These are phyloP conservation scores for Nymphaea colorata DNA, from an alignment of 164 flowering plant species.

Conservation along the genomic window DNA sequence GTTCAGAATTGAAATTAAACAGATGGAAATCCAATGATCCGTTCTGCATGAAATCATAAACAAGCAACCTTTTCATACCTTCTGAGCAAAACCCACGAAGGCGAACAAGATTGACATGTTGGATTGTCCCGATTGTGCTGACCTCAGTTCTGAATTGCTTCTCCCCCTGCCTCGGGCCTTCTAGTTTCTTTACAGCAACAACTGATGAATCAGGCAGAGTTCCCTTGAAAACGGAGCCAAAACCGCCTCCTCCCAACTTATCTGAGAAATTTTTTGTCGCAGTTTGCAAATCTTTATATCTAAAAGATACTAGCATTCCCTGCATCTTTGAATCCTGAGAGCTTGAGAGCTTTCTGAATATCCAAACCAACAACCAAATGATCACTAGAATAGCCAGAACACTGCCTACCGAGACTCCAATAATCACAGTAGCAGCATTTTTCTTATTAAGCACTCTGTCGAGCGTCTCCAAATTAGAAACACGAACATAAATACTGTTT, in stretches of 20 bases:
- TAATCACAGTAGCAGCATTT: conserved; percentile 5
- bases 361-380: conserved; percentile 8
- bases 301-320: conserved; percentile 27
- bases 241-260: conserved; percentile 43
- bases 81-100: conserved; percentile 49
- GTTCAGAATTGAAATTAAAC: conserved; percentile 10
- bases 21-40: conserved; percentile 31
- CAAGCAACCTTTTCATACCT: conserved; percentile 27
- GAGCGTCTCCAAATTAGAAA: background rate
- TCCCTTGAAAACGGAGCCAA: conserved; percentile 47
- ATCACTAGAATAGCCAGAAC: conserved; percentile 8
- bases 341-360: conserved; percentile 8
- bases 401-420: conserved; percentile 14
- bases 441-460: conserved; percentile 1
- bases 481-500: conserved; percentile 2
- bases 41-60: conserved; percentile 51
- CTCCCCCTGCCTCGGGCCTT: conserved; percentile 37
- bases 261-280: conserved; percentile 47
- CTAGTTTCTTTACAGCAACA: conserved; percentile 42
- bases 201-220: conserved; percentile 22
- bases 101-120: conserved; percentile 44
- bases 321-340: conserved; percentile 8
- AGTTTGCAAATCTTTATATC: conserved; percentile 24
- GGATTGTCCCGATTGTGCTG: conserved; percentile 57
- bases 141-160: conserved; percentile 57